These are phyloP conservation scores for Picea abies DNA, from an alignment of 83 land plant species.

Conservation along the genomic window DNA sequence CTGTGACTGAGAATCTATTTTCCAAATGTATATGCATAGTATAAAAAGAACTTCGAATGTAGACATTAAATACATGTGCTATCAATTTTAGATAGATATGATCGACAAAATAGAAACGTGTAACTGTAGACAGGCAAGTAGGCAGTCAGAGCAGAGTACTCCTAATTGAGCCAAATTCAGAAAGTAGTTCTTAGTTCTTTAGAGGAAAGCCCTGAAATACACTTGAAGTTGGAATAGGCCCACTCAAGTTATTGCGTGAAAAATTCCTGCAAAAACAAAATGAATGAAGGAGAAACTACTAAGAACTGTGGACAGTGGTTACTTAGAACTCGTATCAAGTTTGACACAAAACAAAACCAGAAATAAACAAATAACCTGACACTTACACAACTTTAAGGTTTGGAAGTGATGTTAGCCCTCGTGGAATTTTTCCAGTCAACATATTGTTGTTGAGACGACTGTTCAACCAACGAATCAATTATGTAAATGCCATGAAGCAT, in stretches of 20 bases:
- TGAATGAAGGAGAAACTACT: neutral
- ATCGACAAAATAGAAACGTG: too few species aligned
- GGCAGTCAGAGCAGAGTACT: too few species aligned
- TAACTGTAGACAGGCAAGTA: too few species aligned
- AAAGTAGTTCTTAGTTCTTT: slow-evolving; percentile 43
- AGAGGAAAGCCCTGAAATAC: slow-evolving; percentile 70
- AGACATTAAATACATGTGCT: too few species aligned
- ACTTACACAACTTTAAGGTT: neutral
- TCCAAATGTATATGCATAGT: too few species aligned
- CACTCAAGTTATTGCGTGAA: slow-evolving; percentile 68
- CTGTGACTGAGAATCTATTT: too few species aligned
- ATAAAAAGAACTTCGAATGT: too few species aligned
- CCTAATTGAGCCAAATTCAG: too few species aligned
- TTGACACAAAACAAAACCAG: neutral
- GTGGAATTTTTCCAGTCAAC: neutral
- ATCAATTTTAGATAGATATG: too few species aligned
- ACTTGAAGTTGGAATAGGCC: slow-evolving; percentile 71
- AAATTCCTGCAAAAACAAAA: slow-evolving; percentile 53
- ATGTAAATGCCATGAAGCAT: neutral
- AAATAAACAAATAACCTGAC: neutral
- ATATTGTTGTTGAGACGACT: slow-evolving; percentile 14
- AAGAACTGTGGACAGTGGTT: neutral
- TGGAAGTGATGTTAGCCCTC: neutral
- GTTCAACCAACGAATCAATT: neutral
- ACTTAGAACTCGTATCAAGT: too few species aligned